These are phyloP conservation scores for Glarea lozoyensis DNA, from an alignment of 495 filamentous ascomycete genomes.

Conservation along the genomic window DNA sequence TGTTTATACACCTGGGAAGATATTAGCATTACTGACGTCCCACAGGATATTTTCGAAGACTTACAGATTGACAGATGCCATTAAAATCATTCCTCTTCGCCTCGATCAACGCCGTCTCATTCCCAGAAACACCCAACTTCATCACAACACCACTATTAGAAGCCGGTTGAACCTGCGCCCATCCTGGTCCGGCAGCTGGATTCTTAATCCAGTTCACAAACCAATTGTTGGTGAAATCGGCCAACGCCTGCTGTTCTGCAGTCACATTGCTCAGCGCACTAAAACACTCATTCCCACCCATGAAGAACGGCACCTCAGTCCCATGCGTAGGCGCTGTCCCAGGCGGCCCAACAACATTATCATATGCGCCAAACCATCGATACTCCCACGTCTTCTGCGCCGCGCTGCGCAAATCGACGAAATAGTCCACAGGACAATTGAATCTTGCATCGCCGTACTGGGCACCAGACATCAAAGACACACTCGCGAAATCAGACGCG, in stretches of 20 bases:
- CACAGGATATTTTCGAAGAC: neutral
- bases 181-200: neutral
- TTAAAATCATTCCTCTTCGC: neutral
- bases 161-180: neutral
- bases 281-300: neutral
- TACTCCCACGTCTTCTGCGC: neutral
- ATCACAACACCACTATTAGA: neutral
- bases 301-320: slow-evolving; percentile 1
- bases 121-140: neutral
- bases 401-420: neutral
- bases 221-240: neutral
- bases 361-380: neutral
- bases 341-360: neutral
- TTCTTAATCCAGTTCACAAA: slow-evolving; percentile 1
- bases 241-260: neutral
- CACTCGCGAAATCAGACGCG: neutral
- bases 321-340: neutral
- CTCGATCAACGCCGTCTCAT: neutral
- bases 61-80: neutral
- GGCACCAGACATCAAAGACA: neutral
- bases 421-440: neutral
- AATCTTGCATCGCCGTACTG: neutral
- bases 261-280: neutral
- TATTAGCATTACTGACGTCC: neutral
- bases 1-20: neutral